Base-by-base conservation (phyloP, 352 stramenopile species). In the Globisporangium perplexum region DNA sequence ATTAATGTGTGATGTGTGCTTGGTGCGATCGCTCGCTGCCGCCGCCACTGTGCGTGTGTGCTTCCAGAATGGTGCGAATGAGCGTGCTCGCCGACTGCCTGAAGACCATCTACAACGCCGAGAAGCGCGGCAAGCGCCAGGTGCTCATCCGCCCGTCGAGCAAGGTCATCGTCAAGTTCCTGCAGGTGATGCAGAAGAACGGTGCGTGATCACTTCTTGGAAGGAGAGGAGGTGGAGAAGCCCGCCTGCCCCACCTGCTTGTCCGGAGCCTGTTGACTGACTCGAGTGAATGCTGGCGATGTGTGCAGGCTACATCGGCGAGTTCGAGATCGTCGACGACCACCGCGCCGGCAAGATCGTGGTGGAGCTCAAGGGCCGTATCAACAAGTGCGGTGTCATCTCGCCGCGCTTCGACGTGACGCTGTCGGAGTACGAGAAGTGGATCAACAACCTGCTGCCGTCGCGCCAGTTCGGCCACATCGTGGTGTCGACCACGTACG, bases 381-480 rank as follows among this genome's bases (percentile, higher is more conserved):
- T 99, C 71, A 99, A 99, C 91, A 99, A 99, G 88, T 99, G 97
- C 74, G 97, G 97, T 75, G 97, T 99, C 49, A 99, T 99, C 77
- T 98, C 87, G 62, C 97, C 97, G 42, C 90, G 97, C 72, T 99
- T 99, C 79, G 97, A 99, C 82, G 81, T 99, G 55, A 88, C 89
- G 71, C 65, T 98, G 45, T 60, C 74, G 31, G 96, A 99, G 68
- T 98, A 98, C 70, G 97, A 99, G 80, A 99, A 99, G 83, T 99
- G 97, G 97, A 96, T 99, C 62, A 97, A 98, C 74, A 99, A 99
- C 79, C 77, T 99, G 58, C 74, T 99, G 53, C 97, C 97, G 3
- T 98, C 89, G 72, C 92, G 97, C 53, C 96, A 99, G 86, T 99
- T 99, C 82, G 97, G 97, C 63, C 96, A 99, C 81, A 97, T 99